Percentiles rank a stretch among this genome's conserved stretches.
Evolutionary conservation across 768 basidiomycete genomes (phyloP).

Genomic region (Kwoniella pini): DNA sequence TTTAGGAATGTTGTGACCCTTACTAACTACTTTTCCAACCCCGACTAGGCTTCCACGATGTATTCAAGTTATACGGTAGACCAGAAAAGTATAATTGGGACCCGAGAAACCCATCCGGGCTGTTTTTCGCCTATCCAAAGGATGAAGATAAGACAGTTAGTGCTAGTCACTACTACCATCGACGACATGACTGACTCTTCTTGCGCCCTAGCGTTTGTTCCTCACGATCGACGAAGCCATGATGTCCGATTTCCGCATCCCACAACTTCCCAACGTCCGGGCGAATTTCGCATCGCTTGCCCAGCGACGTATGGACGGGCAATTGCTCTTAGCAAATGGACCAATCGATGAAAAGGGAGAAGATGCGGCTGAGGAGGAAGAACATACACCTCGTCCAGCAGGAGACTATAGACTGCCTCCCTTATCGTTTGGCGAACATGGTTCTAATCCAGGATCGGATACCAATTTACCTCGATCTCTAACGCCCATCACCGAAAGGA

Average conservation of each 20-base stretch:
- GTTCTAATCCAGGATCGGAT: constrained; percentile 24
- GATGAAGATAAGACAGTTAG: constrained; percentile 79
- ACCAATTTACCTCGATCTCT: constrained; percentile 53
- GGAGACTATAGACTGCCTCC: constrained; percentile 48
- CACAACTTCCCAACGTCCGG: constrained; percentile 34
- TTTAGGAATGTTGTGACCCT: neutral
- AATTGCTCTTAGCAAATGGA: constrained; percentile 11
- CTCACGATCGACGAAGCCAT: constrained; percentile 81
- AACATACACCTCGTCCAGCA: constrained; percentile 19
- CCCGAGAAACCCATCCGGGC: constrained; percentile 71
- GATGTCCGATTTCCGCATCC: constrained; percentile 37
- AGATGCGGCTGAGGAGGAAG: constrained; percentile 26
- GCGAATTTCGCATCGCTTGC: constrained; percentile 23
- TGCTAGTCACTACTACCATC: no score
- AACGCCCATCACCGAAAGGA: constrained; percentile 69
- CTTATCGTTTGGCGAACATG: constrained; percentile 37
- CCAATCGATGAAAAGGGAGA: constrained; percentile 11
- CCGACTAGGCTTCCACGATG: constrained; percentile 71
- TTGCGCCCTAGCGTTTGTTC: constrained; percentile 85
- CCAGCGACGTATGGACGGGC: constrained; percentile 10
- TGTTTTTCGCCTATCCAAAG: constrained; percentile 94
- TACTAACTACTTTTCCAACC: neutral
- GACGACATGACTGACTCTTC: no score
- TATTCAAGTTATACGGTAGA: constrained; percentile 84
- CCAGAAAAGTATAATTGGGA: constrained; percentile 87